phyloP scores from a whole-genome alignment of 106 monocot genomes.

The Dendrobium officinale region DNA sequence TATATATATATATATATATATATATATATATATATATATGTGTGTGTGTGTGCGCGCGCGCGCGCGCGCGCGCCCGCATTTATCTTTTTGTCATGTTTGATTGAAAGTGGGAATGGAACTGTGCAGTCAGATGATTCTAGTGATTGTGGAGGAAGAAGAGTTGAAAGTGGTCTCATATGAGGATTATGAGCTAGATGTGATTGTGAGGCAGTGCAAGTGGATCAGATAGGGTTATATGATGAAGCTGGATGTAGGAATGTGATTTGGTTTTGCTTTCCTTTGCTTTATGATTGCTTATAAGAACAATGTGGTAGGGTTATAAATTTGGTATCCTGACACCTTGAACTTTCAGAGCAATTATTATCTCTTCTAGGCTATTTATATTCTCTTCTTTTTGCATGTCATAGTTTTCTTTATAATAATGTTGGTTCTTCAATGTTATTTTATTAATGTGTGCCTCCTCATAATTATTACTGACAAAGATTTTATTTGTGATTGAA shows the following conservation, averaged over 20 bases:
- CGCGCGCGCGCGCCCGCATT: too few species aligned
- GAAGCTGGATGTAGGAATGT: not conserved
- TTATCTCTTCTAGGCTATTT: not conserved
- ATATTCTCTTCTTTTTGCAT: not conserved
- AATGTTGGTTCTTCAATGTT: not conserved
- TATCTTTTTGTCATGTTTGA: not conserved
- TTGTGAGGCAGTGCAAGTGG: not conserved
- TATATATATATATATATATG: too few species aligned
- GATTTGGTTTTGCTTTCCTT: not conserved
- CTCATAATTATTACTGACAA: not conserved
- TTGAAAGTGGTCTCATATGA: not conserved
- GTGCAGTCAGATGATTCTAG: not conserved
- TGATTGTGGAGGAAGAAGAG: not conserved
- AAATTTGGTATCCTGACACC: not conserved
- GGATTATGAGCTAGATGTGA: not conserved
- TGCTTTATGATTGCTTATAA: not conserved
- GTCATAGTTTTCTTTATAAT: not conserved
- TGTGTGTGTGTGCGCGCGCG: not conserved
- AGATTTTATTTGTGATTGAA: slow-evolving; percentile 1
- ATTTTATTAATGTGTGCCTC: not conserved
- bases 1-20: too few species aligned
- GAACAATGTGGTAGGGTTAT: not conserved
- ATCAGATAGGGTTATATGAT: not conserved
- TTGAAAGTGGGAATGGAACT: not conserved
- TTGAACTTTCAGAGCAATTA: not conserved